Base-by-base conservation (phyloP, 2,329 filamentous ascomycete genomes). In the Alternaria ethzedia region DNA sequence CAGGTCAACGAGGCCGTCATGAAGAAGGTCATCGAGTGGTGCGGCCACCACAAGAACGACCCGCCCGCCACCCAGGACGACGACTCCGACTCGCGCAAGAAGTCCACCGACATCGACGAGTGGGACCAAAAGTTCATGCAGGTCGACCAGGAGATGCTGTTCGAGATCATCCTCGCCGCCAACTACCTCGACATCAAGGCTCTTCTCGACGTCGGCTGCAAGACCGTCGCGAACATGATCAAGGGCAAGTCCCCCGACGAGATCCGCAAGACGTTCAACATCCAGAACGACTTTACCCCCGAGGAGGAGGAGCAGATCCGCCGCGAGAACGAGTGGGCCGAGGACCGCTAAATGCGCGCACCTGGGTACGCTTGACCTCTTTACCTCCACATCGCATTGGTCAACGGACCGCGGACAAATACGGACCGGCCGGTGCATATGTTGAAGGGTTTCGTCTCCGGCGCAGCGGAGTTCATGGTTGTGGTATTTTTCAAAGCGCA, bases 51-150 rank as follows among this genome's bases (percentile, higher is more conserved):
- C 87, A 92, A 92, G 81, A 89, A 90, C 80, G 96, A 99, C 77
- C 93, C 96, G 43, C 86, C 89, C n/a, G 87, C 89, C 67, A 86
- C 90, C 57, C 88, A 89, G 75, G 95, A 98, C 67, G 96, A 97
- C 64, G 94, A 99, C 75, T 91, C 91, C 66, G 95, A 98, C 75
- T 94, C 90, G 54, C 93, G 96, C 74, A 97, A 97, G 87, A 97
- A 97, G 89, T 97, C 94, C 2, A 98, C 96, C 50, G 96, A 99
- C 75, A 99, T 99, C 70, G 96, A 98, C 64, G 96, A 99, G 83
- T 99, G 96, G 96, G 96, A 99, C 75, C 95, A 98, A 82, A 99
- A 99, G 84, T 99, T 98, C 82, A 98, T 99, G 96, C 95, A 98
- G 83, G 96, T 99, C 17, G 96, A 99, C 80, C 96, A 99, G 79